Evolutionary conservation across 352 stramenopile genomes (phyloP), one percentile per base, ranked within the genome.

Genomic region (Pythium coloratum): DNA sequence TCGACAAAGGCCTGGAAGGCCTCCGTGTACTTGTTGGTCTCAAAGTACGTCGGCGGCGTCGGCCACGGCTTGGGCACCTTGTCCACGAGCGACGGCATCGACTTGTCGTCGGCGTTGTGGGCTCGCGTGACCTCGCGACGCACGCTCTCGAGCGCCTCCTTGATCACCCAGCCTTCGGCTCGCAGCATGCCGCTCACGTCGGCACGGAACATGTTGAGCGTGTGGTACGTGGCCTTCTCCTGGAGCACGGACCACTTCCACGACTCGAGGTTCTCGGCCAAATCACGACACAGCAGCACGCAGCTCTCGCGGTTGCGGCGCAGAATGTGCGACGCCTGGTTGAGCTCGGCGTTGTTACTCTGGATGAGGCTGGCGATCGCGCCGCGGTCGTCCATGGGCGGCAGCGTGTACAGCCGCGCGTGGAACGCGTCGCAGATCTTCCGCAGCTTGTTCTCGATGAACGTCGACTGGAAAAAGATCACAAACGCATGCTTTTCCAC

Each of bases 11-110:
- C 78, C 77, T 99, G 98, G 78, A 98, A 99, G 30, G 92, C 96
- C 46, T 97, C 91, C 13, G 97, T 99, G 80, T 99, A 99, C 78
- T 99, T 98, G 89, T 99, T 99, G 28, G 95, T 99, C 59, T 98
- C 86, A 77, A 99, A 99, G 81, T 99, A 97, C 13, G 98, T 99
- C 18, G 98, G 98, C 55, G 97, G 93, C 28, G 88, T 95, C 8
- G 96, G 96, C 97, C 97, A 99, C 2, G 94, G 95, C 74, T 98
- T 97, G 26, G 95, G 81, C 42, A 99, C 90, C 49, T 82, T 86
- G 70, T 99, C 94, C 53, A 99, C 84, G 33, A 98, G 87, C 64
- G 82, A 96, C 59, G 93, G 92, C 87, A 98, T 97, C 46, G 88
- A 94, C 70, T 96, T 95, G 72, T 98, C 95, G 77, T 98, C 97